Evolutionary conservation across 768 basidiomycete species (phyloP).

Genomic region (Trametes meyenii): DNA sequence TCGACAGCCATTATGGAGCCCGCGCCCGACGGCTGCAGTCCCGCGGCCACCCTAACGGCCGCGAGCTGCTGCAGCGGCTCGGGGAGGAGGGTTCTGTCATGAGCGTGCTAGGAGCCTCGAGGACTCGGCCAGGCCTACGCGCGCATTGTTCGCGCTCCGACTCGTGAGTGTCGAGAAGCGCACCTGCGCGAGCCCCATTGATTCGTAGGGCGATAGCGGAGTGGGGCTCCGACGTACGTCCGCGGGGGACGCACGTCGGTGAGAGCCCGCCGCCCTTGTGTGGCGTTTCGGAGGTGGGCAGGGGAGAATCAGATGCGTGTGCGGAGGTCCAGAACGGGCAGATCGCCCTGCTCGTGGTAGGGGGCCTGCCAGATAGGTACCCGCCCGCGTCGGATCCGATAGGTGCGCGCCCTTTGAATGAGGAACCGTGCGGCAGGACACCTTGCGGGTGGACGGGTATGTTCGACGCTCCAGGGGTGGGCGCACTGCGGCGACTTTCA

Average conservation of each 20-base stretch:
- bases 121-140: too few species aligned
- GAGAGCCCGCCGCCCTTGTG: background rate
- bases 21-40: background rate
- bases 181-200: background rate
- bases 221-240: conserved; percentile 8
- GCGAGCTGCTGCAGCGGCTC: background rate
- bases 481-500: too few species aligned
- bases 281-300: background rate
- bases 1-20: background rate
- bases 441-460: too few species aligned
- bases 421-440: background rate
- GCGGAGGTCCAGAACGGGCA: background rate
- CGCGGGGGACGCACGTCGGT: background rate
- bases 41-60: background rate
- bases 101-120: background rate
- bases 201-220: conserved; percentile 9
- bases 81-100: background rate
- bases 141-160: background rate
- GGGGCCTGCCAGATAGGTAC: background rate
- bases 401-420: background rate
- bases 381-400: background rate
- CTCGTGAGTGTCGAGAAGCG: background rate
- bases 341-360: background rate
- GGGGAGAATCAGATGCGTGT: background rate
- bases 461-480: too few species aligned